Evolutionary conservation across 305 asterid genomes (phyloP).

Genomic region (Solanum aculeatissimum): DNA sequence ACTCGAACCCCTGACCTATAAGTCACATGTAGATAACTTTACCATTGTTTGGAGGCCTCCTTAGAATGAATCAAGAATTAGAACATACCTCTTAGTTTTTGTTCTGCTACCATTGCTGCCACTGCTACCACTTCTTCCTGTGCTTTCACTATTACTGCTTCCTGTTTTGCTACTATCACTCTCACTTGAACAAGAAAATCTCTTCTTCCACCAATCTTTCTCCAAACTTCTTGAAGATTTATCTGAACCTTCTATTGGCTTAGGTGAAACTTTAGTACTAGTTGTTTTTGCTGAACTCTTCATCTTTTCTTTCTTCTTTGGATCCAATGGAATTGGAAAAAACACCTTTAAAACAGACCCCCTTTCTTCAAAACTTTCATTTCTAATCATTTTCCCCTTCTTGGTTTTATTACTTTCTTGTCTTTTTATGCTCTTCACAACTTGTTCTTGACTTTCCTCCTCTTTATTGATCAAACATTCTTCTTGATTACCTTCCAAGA

Average conservation of each 20-base stretch:
- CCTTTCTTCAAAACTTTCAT: neutral
- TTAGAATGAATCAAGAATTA: neutral
- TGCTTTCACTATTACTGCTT: neutral
- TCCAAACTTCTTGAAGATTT: slow-evolving; percentile 20
- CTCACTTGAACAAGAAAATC: slow-evolving; percentile 38
- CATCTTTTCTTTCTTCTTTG: neutral
- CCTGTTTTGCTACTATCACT: slow-evolving; percentile 33
- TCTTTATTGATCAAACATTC: slow-evolving; percentile 5
- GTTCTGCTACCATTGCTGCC: slow-evolving; percentile 20
- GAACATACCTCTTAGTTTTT: slow-evolving; percentile 11
- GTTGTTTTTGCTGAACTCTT: neutral
- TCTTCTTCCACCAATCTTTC: slow-evolving; percentile 82
- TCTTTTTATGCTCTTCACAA: slow-evolving; percentile 2
- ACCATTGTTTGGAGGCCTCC: fast-evolving
- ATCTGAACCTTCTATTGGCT: slow-evolving; percentile 22
- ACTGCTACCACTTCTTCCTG: slow-evolving; percentile 10
- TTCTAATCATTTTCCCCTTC: slow-evolving; percentile 1
- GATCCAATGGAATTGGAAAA: neutral
- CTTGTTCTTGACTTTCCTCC: neutral
- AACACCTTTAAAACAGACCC: neutral
- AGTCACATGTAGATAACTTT: neutral
- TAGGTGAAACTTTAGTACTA: slow-evolving; percentile 39
- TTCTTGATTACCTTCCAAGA: slow-evolving; percentile 10
- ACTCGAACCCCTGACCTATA: neutral
- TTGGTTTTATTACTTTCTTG: slow-evolving; percentile 7